Evolutionary conservation across 2,329 filamentous ascomycete genomes (phyloP).

Genomic region (Calonectria pseudoturangicola): DNA sequence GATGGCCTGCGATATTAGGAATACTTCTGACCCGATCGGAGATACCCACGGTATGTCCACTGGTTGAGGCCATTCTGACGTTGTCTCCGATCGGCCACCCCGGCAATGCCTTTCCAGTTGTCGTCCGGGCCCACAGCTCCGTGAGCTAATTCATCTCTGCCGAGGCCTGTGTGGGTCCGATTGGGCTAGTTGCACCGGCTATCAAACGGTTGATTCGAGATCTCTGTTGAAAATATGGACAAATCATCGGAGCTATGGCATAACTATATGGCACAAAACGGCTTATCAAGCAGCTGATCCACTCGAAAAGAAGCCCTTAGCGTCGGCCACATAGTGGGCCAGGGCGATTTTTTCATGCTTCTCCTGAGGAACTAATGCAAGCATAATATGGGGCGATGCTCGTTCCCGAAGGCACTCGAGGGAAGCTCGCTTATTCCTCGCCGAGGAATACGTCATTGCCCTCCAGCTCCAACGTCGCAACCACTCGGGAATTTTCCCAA

Average conservation of each 20-base stretch:
- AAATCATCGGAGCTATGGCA: background rate
- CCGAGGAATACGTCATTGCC: constrained; percentile 1
- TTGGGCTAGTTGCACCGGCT: constrained; percentile 12
- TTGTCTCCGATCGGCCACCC: constrained; percentile 47
- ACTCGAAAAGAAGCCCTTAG: constrained; percentile 1
- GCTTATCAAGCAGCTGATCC: constrained; percentile 34
- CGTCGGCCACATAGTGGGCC: constrained; percentile 11
- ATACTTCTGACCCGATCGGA: background rate
- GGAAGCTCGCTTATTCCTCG: background rate
- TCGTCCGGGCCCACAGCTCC: constrained; percentile 47
- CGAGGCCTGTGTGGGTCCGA: constrained; percentile 26
- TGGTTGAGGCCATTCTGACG: constrained; percentile 53
- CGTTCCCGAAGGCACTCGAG: background rate
- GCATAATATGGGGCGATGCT: constrained; percentile 42
- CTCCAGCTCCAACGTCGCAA: background rate
- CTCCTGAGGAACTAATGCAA: constrained; percentile 49
- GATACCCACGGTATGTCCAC: constrained; percentile 49
- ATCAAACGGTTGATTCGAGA: constrained; percentile 11
- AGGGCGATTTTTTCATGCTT: constrained; percentile 18
- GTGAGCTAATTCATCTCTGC: constrained; percentile 39
- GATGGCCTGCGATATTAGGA: constrained; percentile 20
- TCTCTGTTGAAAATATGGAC: constrained; percentile 12
- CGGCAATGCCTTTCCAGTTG: constrained; percentile 52
- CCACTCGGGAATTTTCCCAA: background rate
- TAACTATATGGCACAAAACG: constrained; percentile 18